Conservation (phyloP, 2,329 filamentous ascomycete genomes). For the Fusarium piperis region DNA sequence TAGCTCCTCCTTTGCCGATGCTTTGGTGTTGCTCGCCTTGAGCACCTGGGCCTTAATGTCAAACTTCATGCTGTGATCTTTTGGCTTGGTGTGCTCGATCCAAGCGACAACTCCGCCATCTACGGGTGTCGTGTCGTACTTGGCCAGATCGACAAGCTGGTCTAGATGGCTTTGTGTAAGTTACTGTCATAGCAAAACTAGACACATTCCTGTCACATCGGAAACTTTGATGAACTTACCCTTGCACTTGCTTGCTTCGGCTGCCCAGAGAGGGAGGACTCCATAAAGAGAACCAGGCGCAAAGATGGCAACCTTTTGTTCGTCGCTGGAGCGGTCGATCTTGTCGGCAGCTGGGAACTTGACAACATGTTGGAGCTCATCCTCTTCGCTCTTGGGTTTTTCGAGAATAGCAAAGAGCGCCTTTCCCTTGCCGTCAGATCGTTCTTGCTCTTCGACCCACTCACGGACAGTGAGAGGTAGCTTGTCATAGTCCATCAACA, state of each 20-base stretch:
- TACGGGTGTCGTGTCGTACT: slow-evolving; percentile 40
- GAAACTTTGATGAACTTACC: slow-evolving; percentile 44
- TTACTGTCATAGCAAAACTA: neutral
- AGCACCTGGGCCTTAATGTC: slow-evolving; percentile 49
- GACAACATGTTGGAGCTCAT: slow-evolving; percentile 52
- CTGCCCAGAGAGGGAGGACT: slow-evolving; percentile 60
- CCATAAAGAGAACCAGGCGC: slow-evolving; percentile 62
- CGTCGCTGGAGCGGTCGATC: slow-evolving; percentile 45
- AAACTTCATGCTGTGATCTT: slow-evolving; percentile 47
- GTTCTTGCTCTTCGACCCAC: slow-evolving; percentile 59
- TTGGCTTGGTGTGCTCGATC: slow-evolving; percentile 44
- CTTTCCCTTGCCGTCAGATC: slow-evolving; percentile 46
- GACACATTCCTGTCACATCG: neutral
- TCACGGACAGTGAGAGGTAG: slow-evolving; percentile 55
- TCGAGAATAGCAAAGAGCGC: slow-evolving; percentile 55
- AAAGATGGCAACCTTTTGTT: slow-evolving; percentile 57
- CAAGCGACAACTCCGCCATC: slow-evolving; percentile 45
- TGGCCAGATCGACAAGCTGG: slow-evolving; percentile 41
- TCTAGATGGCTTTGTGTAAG: slow-evolving; percentile 29
- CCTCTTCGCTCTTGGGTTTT: slow-evolving; percentile 50
- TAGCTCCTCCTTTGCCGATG: slow-evolving; percentile 40
- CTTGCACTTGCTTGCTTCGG: slow-evolving; percentile 54
- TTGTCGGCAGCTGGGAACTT: slow-evolving; percentile 40
- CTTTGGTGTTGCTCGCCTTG: slow-evolving; percentile 37
- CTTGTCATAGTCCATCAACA: slow-evolving; percentile 57